phyloP scores from a whole-genome alignment of 495 filamentous ascomycete species.

The Lepidopterella palustris region DNA sequence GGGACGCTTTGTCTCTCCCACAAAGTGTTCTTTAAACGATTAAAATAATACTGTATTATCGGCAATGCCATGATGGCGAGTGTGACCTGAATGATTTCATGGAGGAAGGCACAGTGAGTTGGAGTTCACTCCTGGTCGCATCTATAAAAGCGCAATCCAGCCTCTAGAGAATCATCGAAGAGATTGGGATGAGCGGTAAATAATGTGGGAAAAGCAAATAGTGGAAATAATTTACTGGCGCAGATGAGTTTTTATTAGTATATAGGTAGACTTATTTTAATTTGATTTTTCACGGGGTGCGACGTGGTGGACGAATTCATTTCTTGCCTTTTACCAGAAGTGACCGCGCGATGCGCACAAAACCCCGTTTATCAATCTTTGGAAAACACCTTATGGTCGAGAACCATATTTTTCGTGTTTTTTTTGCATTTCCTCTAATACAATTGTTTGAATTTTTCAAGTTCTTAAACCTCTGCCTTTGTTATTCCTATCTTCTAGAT shows the following conservation, averaged over 20 bases:
- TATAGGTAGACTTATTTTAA: conserved; percentile 14
- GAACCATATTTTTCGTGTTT: conserved; percentile 20
- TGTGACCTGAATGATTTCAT: too few species aligned
- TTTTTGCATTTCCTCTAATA: conserved; percentile 3
- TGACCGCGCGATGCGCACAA: conserved; percentile 31
- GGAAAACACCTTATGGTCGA: conserved; percentile 23
- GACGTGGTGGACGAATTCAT: conserved; percentile 32
- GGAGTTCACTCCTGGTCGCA: too few species aligned
- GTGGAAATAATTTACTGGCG: background rate
- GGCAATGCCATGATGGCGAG: too few species aligned
- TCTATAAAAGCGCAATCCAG: too few species aligned
- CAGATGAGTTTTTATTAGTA: background rate
- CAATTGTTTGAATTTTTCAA: conserved; percentile 3
- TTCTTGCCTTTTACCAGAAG: conserved; percentile 39
- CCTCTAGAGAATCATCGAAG: too few species aligned
- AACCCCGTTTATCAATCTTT: conserved; percentile 33
- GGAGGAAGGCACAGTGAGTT: too few species aligned
- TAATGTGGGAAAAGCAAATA: too few species aligned
- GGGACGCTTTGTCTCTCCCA: too few species aligned
- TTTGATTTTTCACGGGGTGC: conserved; percentile 20
- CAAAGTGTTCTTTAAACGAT: too few species aligned
- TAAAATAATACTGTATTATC: too few species aligned
- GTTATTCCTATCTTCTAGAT: background rate
- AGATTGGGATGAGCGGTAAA: too few species aligned
- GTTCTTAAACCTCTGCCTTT: too few species aligned